Evolutionary conservation across 495 filamentous ascomycete species (phyloP).

Genomic region (Aspergillus sclerotiicarbonarius): DNA sequence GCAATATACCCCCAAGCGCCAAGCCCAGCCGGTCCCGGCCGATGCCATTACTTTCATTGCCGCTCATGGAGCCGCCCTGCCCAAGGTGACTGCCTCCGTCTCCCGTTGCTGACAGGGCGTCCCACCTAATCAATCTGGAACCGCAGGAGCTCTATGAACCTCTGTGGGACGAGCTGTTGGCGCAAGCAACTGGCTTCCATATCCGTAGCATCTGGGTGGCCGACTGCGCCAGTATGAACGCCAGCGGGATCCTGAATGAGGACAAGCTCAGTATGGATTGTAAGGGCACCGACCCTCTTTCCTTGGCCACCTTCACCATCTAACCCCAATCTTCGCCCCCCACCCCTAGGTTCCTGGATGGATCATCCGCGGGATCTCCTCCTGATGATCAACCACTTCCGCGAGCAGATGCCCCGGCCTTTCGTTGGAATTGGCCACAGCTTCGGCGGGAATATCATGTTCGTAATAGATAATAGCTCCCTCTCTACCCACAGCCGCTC

Average conservation of each 20-base stretch:
- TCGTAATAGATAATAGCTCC: neutral
- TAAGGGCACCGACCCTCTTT: neutral
- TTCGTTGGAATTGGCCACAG: constrained; percentile 13
- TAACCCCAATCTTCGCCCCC: neutral
- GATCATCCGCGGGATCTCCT: constrained; percentile 11
- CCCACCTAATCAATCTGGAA: too few relatives aligned
- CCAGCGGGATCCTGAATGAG: neutral
- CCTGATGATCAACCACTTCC: constrained; percentile 7
- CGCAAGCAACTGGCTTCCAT: neutral
- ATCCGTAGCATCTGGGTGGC: neutral
- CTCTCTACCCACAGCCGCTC: neutral
- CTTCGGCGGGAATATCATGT: constrained; percentile 9
- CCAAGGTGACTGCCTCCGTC: neutral
- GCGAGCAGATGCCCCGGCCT: constrained; percentile 10
- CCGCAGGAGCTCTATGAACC: neutral
- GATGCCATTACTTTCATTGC: neutral
- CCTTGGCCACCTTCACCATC: neutral
- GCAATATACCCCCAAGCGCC: neutral
- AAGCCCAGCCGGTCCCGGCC: neutral
- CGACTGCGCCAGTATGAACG: neutral
- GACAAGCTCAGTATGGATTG: constrained; percentile 5
- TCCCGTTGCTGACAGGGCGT: too few relatives aligned
- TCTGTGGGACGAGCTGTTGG: constrained; percentile 1
- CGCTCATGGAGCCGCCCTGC: neutral
- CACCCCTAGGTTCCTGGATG: neutral